Base-by-base conservation (phyloP, 164 flowering plant species). In the Malania oleifera region DNA sequence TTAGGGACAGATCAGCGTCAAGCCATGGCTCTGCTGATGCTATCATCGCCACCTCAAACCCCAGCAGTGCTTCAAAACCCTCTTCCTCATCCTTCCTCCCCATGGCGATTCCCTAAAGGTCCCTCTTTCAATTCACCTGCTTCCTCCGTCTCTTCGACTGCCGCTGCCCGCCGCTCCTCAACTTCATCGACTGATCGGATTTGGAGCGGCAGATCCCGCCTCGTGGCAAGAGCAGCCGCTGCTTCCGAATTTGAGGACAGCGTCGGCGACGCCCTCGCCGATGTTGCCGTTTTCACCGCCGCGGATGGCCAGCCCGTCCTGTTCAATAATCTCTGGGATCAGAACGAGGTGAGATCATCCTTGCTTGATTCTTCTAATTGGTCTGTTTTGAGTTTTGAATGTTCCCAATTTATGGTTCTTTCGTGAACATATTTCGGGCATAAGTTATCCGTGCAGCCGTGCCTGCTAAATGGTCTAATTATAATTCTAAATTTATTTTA, bases 301-400 rank as follows among this genome's bases (percentile, higher is more conserved):
- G 38, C 81, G n/a, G n/a, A n/a, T 14, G 91, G 93, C 8, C 70
- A 74, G 55, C 61, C 86, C 24, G 84, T 88, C 60, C 13, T 60
- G 73, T 79, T 91, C 66, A 73, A 75, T 68, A 83, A 88, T 52
- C 84, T 91, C 15, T 91, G 91, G 96, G 90, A 86, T 64, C 87
- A 82, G 59, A 58, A 78, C 25, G 84, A 91, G 85, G 97, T 87
- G 34, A 17, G 22, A 17, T 24, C 17, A 15, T 51, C n/a, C 10
- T 13, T 22, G 46, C 11, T 7, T 28, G 2, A 8, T 55, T 5
- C 43, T 31, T 31, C 35, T 4, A 31, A 4, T 31, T 31, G 35
- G 9, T 31, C 35, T 31, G 35, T 9, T 31, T n/a, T n/a, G n/a
- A n/a, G n/a, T n/a, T n/a, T n/a, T n/a, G n/a, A n/a, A n/a, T n/a